These are phyloP conservation scores for Ganoderma lingzhi DNA, from an alignment of 1,284 basidiomycete species.

Conservation along the genomic window DNA sequence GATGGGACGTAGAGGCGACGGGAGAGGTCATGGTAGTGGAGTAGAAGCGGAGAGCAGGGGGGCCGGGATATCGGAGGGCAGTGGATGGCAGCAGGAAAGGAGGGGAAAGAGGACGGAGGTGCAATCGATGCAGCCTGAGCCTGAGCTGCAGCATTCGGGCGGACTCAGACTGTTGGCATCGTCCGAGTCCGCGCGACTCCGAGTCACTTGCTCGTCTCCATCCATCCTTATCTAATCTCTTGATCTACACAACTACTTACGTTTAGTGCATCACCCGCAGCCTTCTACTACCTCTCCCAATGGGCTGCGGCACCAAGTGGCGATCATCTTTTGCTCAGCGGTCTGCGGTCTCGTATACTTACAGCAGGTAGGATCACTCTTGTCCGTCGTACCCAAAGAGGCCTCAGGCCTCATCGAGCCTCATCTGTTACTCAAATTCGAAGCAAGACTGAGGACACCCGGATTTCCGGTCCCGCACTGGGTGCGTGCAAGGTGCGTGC, in stretches of 20 bases:
- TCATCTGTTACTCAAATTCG: too few species aligned
- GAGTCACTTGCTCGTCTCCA: constrained; percentile 24
- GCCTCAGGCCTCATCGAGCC: too few species aligned
- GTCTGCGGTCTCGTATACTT: too few species aligned
- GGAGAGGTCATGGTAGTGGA: constrained; percentile 42
- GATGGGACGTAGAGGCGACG: constrained; percentile 48
- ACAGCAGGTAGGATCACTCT: too few species aligned
- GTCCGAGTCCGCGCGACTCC: constrained; percentile 28
- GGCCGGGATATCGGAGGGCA: constrained; percentile 11
- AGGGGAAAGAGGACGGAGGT: constrained; percentile 26
- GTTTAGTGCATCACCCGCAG: too few species aligned
- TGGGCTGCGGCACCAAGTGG: too few species aligned
- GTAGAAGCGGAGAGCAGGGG: constrained; percentile 17
- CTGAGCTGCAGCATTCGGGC: constrained; percentile 26
- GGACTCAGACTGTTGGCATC: background rate
- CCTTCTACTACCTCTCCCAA: too few species aligned
- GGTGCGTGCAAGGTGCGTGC: too few species aligned
- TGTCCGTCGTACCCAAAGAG: too few species aligned
- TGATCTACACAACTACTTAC: background rate
- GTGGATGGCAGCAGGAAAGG: constrained; percentile 6
- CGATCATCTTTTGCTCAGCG: too few species aligned
- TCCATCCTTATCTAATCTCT: constrained; percentile 6
- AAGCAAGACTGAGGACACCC: too few species aligned
- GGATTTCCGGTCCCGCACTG: too few species aligned
- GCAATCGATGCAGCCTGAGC: constrained; percentile 32